Percentiles rank a stretch among this genome's conserved stretches.
These are phyloP conservation scores for Hsuehochloa calcarea DNA, from an alignment of 176 grass and related monocot species.

Conservation along the genomic window DNA sequence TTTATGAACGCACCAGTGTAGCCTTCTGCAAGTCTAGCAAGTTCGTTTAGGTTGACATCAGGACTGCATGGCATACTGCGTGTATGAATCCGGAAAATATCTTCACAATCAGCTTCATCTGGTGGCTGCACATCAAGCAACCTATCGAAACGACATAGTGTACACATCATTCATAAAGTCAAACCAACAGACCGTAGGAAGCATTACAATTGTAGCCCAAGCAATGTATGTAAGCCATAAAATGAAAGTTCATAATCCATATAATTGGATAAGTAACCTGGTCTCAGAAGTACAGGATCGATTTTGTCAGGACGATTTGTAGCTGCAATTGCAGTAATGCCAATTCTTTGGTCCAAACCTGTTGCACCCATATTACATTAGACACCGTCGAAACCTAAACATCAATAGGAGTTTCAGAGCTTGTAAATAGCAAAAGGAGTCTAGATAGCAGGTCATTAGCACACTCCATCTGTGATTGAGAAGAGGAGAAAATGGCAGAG, in stretches of 20 bases:
- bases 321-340: constrained; percentile 86
- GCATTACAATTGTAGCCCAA: background rate
- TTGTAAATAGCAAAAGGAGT: background rate
- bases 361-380: constrained; percentile 34
- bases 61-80: constrained; percentile 57
- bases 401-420: background rate
- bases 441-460: background rate
- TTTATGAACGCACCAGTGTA: constrained; percentile 93
- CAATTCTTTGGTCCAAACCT: constrained; percentile 77
- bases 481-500: background rate
- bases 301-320: constrained; percentile 98
- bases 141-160: constrained; percentile 82
- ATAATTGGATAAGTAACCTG: constrained; percentile 48
- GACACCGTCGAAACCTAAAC: background rate
- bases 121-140: constrained; percentile 87
- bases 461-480: background rate
- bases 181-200: background rate
- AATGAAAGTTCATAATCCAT: background rate
- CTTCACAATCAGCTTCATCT: constrained; percentile 61
- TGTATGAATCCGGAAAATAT: constrained; percentile 76
- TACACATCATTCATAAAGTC: constrained; percentile 27
- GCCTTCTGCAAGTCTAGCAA: constrained; percentile 79
- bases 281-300: constrained; percentile 81
- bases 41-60: constrained; percentile 62
- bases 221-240: background rate